These are phyloP conservation scores for Penicillium polonicum DNA, from an alignment of 2,329 filamentous ascomycete species.

Conservation along the genomic window DNA sequence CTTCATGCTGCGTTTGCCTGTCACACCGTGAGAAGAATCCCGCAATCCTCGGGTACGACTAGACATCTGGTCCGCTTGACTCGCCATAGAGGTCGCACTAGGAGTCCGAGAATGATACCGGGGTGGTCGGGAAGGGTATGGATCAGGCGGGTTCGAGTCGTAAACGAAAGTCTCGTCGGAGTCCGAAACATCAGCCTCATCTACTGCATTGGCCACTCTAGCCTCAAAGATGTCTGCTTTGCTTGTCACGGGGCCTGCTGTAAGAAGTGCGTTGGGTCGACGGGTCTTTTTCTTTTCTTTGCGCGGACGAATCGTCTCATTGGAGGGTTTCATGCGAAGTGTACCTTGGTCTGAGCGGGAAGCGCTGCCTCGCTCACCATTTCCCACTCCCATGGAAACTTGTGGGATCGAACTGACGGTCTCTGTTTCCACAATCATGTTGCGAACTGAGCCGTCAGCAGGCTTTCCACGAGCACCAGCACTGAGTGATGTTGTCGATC, in stretches of 20 bases:
- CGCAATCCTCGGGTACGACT: conserved; percentile 63
- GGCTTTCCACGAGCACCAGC: conserved; percentile 63
- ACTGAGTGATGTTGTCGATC: conserved; percentile 67
- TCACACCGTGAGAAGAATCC: conserved; percentile 62
- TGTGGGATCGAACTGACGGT: conserved; percentile 90
- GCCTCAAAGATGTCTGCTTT: conserved; percentile 98
- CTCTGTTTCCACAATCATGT: conserved; percentile 98
- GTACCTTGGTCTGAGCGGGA: conserved; percentile 67
- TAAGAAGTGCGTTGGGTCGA: conserved; percentile 63
- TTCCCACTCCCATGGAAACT: conserved; percentile 65
- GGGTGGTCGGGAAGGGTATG: conserved; percentile 57
- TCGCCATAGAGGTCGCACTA: conserved; percentile 76
- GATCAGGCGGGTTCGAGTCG: conserved; percentile 83
- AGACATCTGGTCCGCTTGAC: conserved; percentile 48
- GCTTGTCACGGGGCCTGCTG: conserved; percentile 65
- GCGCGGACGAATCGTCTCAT: conserved; percentile 92
- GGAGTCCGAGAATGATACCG: conserved; percentile 92
- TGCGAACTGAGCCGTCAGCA: conserved; percentile 72
- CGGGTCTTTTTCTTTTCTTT: conserved; percentile 86
- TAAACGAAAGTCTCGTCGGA: conserved; percentile 99
- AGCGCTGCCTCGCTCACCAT: conserved; percentile 55
- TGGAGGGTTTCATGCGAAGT: conserved; percentile 80
- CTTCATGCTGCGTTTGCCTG: conserved; percentile 91
- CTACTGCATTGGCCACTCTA: conserved; percentile 91
- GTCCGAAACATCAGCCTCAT: conserved; percentile 93